Evolutionary conservation across 2,329 filamentous ascomycete genomes (phyloP).

Genomic region (Aspergillus sp.): DNA sequence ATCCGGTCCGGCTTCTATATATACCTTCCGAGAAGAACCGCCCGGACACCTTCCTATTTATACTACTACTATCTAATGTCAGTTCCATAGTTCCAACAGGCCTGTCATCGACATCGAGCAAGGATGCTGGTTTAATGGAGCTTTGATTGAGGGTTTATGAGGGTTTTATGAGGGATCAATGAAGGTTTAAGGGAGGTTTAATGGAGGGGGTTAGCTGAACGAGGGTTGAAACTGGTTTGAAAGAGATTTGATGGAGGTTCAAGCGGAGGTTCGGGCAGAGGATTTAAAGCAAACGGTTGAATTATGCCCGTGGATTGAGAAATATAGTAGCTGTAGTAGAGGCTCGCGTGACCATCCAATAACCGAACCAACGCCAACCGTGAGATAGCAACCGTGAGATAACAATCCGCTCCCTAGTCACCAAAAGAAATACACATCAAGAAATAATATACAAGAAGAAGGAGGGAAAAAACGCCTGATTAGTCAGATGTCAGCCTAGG

Average conservation of each 20-base stretch:
- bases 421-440: constrained; percentile 12
- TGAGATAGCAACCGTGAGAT: constrained; percentile 3
- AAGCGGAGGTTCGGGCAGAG: too few species aligned
- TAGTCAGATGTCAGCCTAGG: constrained; percentile 27
- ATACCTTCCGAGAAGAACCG: neutral
- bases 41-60: neutral
- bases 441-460: constrained; percentile 34
- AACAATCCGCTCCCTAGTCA: constrained; percentile 10
- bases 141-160: too few species aligned
- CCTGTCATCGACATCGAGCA: neutral
- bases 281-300: neutral
- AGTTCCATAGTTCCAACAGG: neutral
- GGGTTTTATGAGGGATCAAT: too few species aligned
- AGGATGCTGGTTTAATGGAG: neutral
- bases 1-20: neutral
- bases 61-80: neutral
- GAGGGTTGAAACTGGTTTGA: too few species aligned
- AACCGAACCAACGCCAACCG: constrained; percentile 16
- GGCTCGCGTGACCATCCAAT: constrained; percentile 17
- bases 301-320: neutral
- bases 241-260: neutral
- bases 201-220: neutral
- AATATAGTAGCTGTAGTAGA: neutral
- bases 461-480: constrained; percentile 11
- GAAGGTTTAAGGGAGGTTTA: too few species aligned